These are phyloP conservation scores for Aspergillus felis DNA, from an alignment of 2,329 filamentous ascomycete genomes.

Conservation along the genomic window DNA sequence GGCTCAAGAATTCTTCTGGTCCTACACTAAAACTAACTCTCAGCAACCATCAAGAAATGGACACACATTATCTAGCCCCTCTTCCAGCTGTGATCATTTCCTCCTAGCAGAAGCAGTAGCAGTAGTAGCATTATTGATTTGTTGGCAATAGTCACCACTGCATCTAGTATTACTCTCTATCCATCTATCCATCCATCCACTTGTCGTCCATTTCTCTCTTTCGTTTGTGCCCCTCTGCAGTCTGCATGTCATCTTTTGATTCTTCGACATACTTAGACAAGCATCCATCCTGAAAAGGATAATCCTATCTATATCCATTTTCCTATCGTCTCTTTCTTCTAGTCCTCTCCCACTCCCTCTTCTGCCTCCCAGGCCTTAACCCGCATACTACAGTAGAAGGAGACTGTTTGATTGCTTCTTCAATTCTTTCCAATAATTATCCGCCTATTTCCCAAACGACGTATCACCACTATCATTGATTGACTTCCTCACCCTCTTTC, in stretches of 20 bases:
- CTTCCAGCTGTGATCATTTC: neutral
- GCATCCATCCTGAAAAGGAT: neutral
- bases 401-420: neutral
- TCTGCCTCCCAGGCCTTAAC: neutral
- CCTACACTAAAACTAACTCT: neutral
- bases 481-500: neutral
- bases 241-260: neutral
- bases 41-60: neutral
- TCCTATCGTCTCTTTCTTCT: slow-evolving; percentile 1
- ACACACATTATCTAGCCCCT: neutral
- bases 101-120: neutral
- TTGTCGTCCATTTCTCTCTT: neutral
- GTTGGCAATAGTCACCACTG: neutral
- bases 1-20: neutral
- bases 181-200: neutral
- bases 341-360: slow-evolving; percentile 9
- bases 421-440: neutral
- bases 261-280: neutral
- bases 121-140: neutral
- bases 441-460: neutral
- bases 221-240: neutral
- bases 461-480: neutral
- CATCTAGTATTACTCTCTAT: neutral
- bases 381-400: neutral
- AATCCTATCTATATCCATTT: neutral